These are phyloP conservation scores for Trichoderma sp. DNA, from an alignment of 2,329 filamentous ascomycete genomes.

Conservation along the genomic window DNA sequence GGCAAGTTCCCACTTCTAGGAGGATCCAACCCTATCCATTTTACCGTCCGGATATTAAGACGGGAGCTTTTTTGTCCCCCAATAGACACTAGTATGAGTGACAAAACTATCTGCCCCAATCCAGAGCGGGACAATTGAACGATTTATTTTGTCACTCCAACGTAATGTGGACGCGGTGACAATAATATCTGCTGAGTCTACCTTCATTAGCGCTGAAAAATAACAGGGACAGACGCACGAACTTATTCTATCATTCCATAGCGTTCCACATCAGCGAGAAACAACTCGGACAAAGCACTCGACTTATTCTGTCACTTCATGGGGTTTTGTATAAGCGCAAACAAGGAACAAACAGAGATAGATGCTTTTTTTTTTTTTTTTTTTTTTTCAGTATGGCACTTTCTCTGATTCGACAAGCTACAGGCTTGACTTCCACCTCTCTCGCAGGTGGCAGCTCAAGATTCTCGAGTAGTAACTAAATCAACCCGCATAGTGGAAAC, in stretches of 20 bases:
- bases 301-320: background rate
- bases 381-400: background rate
- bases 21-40: too few relatives aligned
- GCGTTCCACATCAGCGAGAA: background rate
- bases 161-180: background rate
- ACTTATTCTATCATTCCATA: background rate
- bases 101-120: background rate
- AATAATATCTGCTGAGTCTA: too few relatives aligned
- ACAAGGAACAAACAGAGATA: background rate
- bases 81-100: background rate
- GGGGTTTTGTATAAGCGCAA: background rate
- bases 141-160: background rate
- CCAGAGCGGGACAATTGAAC: background rate
- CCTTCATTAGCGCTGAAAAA: too few relatives aligned
- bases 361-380: background rate
- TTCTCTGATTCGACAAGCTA: background rate
- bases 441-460: background rate
- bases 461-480: background rate
- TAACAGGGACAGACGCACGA: too few relatives aligned
- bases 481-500: background rate
- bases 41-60: too few relatives aligned
- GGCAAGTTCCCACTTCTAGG: background rate
- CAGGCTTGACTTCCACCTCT: background rate
- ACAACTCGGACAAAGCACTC: background rate
- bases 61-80: background rate